Base-by-base conservation (phyloP, 352 stramenopile species). In the Hyaloperonospora brassicae region DNA sequence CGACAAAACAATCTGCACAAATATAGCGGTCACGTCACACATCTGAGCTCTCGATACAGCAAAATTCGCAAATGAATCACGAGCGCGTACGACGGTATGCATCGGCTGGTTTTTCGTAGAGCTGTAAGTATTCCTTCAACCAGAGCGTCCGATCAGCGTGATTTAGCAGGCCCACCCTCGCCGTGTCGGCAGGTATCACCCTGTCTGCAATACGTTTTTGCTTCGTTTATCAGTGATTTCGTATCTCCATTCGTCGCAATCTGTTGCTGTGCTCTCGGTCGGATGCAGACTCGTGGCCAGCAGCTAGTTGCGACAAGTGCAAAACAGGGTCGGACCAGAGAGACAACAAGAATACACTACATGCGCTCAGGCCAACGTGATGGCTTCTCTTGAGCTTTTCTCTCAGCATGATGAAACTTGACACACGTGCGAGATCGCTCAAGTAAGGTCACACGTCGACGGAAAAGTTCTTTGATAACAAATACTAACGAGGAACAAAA, bases 391-490 rank as follows among this genome's bases (percentile, higher is more conserved):
- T 13, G 14, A 68, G 61, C 65, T 84, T 64, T n/a, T 79, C 65
- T 49, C 89, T 72, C 13, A 91, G 65, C 45, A 81, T 42, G 31
- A 91, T 84, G 7, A 78, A 68, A n/a, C 61, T 66, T n/a, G 78
- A 76, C 14, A 89, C 73, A 2, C 73, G 74, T 40, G 73, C 71
- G 23, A 91, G 57, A 54, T 91, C 80, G 3, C 51, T 67, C 9
- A 46, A 2, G 66, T 79, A 35, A 91, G 68, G 30, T 91, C 74
- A 78, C 80, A 91, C 50, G 80, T 87, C 17, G 70, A 61, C 53
- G 83, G 70, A 46, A 91, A 64, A 27, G 82, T 71, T 34, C 70
- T 64, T 13, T 87, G 55, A 14, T 55, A 10, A 45, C 6, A 39
- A 12, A 27, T 40, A 14, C 27, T 10, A 38, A 36, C 57, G 7